phyloP scores from a whole-genome alignment of 768 basidiomycete genomes.

The Tylopilus sp. region DNA sequence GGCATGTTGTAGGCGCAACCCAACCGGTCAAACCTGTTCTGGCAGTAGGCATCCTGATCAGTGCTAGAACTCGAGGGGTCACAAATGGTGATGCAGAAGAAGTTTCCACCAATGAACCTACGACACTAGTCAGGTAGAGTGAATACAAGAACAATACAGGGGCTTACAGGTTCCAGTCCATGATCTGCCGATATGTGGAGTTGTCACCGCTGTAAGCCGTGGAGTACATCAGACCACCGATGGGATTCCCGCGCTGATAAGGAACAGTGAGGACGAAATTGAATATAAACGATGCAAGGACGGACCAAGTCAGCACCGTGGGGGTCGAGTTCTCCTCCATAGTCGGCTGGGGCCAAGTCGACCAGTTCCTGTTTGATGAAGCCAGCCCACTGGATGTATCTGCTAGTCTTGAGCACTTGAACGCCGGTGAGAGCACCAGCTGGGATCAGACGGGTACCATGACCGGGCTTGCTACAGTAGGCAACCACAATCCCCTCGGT shows the following conservation, averaged over 20 bases:
- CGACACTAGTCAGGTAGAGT: conserved; percentile 8
- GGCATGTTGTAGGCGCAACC: conserved; percentile 78
- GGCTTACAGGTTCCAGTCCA: conserved; percentile 63
- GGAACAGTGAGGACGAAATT: conserved; percentile 5
- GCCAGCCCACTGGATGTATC: conserved; percentile 59
- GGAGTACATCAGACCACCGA: conserved; percentile 69
- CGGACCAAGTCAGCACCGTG: conserved; percentile 64
- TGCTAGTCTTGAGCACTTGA: conserved; percentile 57
- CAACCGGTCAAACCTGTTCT: conserved; percentile 70
- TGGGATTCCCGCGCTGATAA: conserved; percentile 70
- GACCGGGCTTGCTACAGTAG: conserved; percentile 65
- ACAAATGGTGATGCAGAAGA: conserved; percentile 73
- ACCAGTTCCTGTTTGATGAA: conserved; percentile 62
- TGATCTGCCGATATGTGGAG: conserved; percentile 47
- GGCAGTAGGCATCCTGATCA: conserved; percentile 48
- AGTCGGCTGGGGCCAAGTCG: conserved; percentile 50
- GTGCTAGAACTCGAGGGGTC: conserved; percentile 45
- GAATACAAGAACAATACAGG: not conserved
- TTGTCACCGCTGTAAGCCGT: conserved; percentile 45
- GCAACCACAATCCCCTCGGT: conserved; percentile 68
- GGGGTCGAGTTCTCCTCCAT: conserved; percentile 76
- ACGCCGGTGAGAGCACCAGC: conserved; percentile 58
- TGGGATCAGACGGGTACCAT: conserved; percentile 72
- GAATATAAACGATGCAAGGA: conserved; percentile 10
- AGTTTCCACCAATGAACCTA: conserved; percentile 60